A percentile compares a stretch with the other conserved stretches of the same genome.
phyloP scores from a whole-genome alignment of 2,329 filamentous ascomycete genomes.

The Colletotrichum spinosum region DNA sequence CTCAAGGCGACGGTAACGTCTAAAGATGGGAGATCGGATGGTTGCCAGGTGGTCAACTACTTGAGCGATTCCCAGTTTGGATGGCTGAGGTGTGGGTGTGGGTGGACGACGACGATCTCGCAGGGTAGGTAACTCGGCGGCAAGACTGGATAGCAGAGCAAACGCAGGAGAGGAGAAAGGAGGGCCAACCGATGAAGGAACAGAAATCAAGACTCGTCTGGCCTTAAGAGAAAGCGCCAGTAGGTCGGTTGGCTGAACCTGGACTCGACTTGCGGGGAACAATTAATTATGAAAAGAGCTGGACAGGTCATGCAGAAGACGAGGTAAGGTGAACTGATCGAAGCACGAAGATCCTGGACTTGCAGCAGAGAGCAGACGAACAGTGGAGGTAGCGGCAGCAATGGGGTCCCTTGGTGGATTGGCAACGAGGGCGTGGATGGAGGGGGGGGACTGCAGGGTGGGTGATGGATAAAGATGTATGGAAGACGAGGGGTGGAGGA shows the following conservation, averaged over 20 bases:
- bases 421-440: too few species aligned
- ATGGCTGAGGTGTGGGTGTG: too few species aligned
- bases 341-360: not conserved
- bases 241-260: not conserved
- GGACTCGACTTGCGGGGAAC: slow-evolving; percentile 27
- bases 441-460: too few species aligned
- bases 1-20: not conserved
- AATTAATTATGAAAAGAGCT: not conserved
- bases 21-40: not conserved
- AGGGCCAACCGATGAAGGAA: slow-evolving; percentile 7
- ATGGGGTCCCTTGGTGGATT: too few species aligned
- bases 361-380: not conserved
- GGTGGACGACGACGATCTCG: too few species aligned
- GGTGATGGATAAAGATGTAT: too few species aligned
- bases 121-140: too few species aligned
- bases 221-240: slow-evolving; percentile 13
- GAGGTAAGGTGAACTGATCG: not conserved
- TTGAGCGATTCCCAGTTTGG: too few species aligned
- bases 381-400: too few species aligned
- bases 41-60: not conserved
- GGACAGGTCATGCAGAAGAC: too few species aligned
- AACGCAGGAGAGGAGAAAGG: slow-evolving; percentile 3
- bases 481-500: too few species aligned
- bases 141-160: not conserved
- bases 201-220: slow-evolving; percentile 19